A percentile compares a stretch with the other conserved stretches of the same genome.
These are phyloP conservation scores for Populus simonii DNA, from an alignment of 345 rosid species.

Conservation along the genomic window DNA sequence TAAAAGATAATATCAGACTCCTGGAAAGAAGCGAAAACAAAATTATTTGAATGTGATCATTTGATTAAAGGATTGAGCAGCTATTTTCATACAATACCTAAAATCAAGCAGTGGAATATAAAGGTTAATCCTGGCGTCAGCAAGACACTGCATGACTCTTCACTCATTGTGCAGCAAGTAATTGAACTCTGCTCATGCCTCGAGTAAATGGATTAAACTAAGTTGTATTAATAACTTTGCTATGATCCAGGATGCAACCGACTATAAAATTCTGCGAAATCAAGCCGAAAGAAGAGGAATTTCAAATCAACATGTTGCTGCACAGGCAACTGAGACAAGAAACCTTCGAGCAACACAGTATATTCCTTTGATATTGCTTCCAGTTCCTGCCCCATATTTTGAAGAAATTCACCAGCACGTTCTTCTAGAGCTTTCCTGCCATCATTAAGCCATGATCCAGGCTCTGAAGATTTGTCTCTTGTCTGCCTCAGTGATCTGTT, in stretches of 20 bases:
- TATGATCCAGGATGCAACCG: slow-evolving; percentile 48
- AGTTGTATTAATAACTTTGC: slow-evolving; percentile 19
- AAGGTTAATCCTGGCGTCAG: slow-evolving; percentile 27
- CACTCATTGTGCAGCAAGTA: slow-evolving; percentile 14
- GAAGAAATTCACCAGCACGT: slow-evolving; percentile 90
- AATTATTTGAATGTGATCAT: neutral
- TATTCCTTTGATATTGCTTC: slow-evolving; percentile 70
- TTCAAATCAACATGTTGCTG: slow-evolving; percentile 91
- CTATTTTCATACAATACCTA: slow-evolving; percentile 31
- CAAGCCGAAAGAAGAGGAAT: slow-evolving; percentile 90
- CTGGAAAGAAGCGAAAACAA: neutral
- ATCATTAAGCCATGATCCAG: slow-evolving; percentile 65
- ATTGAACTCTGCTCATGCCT: slow-evolving; percentile 11
- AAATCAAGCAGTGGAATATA: slow-evolving; percentile 19
- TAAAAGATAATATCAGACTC: neutral
- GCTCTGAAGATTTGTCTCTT: slow-evolving; percentile 40
- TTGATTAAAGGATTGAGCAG: neutral
- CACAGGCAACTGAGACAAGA: slow-evolving; percentile 79
- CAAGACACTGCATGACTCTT: slow-evolving; percentile 20
- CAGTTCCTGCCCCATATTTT: slow-evolving; percentile 70
- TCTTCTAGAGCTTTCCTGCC: slow-evolving; percentile 85
- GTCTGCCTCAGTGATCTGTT: slow-evolving; percentile 35
- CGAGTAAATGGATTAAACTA: slow-evolving; percentile 11
- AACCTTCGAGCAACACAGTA: slow-evolving; percentile 65
- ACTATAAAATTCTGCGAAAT: slow-evolving; percentile 91